phyloP scores from a whole-genome alignment of 2,329 filamentous ascomycete genomes.

The Fusarium sarcochroum region DNA sequence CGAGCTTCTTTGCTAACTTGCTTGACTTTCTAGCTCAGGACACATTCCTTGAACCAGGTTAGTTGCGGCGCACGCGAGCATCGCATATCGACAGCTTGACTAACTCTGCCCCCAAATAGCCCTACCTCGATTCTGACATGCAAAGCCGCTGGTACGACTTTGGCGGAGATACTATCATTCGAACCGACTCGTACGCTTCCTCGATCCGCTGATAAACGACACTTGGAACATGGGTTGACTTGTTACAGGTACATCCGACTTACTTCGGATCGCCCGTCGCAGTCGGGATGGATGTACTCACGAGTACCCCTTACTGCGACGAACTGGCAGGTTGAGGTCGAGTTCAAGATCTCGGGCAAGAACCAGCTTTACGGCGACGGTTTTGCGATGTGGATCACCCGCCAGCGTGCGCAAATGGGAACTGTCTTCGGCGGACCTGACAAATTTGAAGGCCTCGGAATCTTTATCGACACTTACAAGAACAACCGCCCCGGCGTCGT shows the following conservation, averaged over 20 bases:
- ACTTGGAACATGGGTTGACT: conserved; percentile 43
- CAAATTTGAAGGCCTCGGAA: conserved; percentile 91
- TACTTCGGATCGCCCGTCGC: conserved; percentile 89
- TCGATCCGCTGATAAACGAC: conserved; percentile 22
- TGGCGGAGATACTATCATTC: conserved; percentile 92
- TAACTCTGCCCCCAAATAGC: conserved; percentile 66
- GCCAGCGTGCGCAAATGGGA: conserved; percentile 85
- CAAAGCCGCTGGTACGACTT: conserved; percentile 99
- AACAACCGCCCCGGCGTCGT: conserved; percentile 96
- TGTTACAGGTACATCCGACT: conserved; percentile 86
- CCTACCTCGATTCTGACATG: conserved; percentile 98
- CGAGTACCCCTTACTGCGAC: conserved; percentile 95
- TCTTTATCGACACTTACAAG: conserved; percentile 99
- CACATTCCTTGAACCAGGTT: conserved; percentile 86
- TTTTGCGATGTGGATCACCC: conserved; percentile 98
- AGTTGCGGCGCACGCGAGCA: conserved; percentile 56
- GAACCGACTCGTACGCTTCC: conserved; percentile 73
- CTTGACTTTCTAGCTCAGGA: conserved; percentile 75
- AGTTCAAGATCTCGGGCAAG: conserved; percentile 93
- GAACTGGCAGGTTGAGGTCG: conserved; percentile 98
- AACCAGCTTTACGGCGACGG: conserved; percentile 95
- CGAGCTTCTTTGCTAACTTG: conserved; percentile 39
- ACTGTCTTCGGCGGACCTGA: conserved; percentile 91
- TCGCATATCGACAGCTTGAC: conserved; percentile 28
- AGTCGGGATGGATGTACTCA: conserved; percentile 94